Conservation (phyloP, 1,284 basidiomycete species). For the Sphagnurus paluster region DNA sequence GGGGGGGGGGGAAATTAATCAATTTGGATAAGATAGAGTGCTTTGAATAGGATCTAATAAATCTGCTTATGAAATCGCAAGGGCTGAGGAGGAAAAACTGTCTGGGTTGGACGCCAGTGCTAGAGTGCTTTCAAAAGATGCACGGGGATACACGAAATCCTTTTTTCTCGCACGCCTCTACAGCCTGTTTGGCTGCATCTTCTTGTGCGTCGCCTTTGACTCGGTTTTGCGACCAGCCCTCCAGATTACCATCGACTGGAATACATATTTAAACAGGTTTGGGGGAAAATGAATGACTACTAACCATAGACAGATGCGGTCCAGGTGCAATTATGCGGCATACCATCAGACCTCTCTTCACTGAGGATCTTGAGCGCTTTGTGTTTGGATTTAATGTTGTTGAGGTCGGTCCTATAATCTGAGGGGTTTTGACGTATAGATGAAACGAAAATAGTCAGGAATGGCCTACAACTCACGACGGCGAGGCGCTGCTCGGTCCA, state of each 20-base stretch:
- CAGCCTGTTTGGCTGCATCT: conserved; percentile 9
- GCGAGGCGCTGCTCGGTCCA: not conserved
- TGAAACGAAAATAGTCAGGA: not conserved
- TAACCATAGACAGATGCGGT: conserved; percentile 3
- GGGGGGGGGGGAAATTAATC: no score
- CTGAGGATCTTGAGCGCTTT: conserved; percentile 3
- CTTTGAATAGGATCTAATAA: no score
- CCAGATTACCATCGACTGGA: not conserved
- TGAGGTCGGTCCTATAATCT: conserved; percentile 14
- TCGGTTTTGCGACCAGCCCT: not conserved
- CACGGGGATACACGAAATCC: no score
- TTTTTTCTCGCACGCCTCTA: conserved; percentile 3
- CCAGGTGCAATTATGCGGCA: conserved; percentile 6
- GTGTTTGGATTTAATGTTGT: conserved; percentile 10
- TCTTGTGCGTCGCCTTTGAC: conserved; percentile 8
- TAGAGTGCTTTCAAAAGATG: no score
- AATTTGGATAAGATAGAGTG: no score
- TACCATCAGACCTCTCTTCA: not conserved
- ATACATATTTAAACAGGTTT: no score
- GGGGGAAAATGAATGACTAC: not conserved
- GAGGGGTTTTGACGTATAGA: not conserved
- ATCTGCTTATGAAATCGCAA: no score
- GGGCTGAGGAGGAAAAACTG: no score
- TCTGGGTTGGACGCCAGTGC: no score
- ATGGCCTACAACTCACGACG: not conserved